These are phyloP conservation scores for Trichoderma orchidacearum DNA, from an alignment of 495 filamentous ascomycete species.

Conservation along the genomic window DNA sequence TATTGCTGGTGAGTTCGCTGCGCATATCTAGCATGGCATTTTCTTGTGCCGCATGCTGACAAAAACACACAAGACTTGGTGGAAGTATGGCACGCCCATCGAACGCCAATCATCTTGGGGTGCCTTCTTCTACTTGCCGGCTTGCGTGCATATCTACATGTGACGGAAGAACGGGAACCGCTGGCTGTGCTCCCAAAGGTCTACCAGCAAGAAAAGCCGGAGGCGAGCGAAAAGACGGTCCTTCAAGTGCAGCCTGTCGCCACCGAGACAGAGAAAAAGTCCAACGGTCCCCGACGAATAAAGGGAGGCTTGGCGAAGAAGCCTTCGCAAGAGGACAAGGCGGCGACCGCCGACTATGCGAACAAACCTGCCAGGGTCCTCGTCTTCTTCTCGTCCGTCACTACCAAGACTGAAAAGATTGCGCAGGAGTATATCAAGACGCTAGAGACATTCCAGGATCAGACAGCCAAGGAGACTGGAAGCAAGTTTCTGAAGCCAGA, in stretches of 20 bases:
- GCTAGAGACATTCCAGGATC: slow-evolving; percentile 21
- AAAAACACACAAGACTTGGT: slow-evolving; percentile 27
- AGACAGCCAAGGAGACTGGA: slow-evolving; percentile 7
- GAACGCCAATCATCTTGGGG: slow-evolving; percentile 35
- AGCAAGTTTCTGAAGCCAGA: slow-evolving; percentile 42
- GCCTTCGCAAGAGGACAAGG: slow-evolving; percentile 2
- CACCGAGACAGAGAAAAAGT: background rate
- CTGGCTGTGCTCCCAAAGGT: slow-evolving; percentile 13
- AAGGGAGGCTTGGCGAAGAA: slow-evolving; percentile 28
- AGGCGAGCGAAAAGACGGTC: slow-evolving; percentile 7
- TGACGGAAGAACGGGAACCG: slow-evolving; percentile 10
- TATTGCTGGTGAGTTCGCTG: background rate
- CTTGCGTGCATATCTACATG: slow-evolving; percentile 26
- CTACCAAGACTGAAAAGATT: slow-evolving; percentile 59
- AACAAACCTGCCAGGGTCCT: slow-evolving; percentile 49
- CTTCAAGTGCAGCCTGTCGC: slow-evolving; percentile 6
- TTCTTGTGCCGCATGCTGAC: background rate
- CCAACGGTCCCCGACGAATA: slow-evolving; percentile 30
- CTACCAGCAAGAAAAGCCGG: slow-evolving; percentile 6
- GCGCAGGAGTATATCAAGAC: slow-evolving; percentile 43
- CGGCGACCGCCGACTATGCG: background rate
- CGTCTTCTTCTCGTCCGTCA: slow-evolving; percentile 81
- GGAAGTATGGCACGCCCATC: slow-evolving; percentile 40
- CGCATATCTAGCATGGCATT: no score
- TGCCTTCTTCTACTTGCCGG: slow-evolving; percentile 20